Evolutionary conservation across 345 rosid genomes (phyloP).

Genomic region (Citrus unshiu): DNA sequence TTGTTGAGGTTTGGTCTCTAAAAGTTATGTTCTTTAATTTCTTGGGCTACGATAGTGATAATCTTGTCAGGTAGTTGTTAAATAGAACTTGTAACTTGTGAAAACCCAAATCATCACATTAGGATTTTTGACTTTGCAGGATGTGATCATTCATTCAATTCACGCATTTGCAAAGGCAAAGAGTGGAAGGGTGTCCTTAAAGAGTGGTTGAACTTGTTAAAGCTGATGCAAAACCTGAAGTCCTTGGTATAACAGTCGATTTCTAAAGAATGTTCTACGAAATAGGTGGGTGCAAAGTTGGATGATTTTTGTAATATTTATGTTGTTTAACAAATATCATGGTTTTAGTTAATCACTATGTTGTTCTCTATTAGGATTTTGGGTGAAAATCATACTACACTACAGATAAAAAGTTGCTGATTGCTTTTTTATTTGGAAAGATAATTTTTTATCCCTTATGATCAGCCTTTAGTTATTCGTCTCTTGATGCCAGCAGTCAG

Average conservation of each 20-base stretch:
- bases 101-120: neutral
- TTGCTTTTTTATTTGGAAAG: slow-evolving; percentile 74
- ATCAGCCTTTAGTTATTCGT: slow-evolving; percentile 48
- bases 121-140: slow-evolving; percentile 33
- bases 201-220: slow-evolving; percentile 82
- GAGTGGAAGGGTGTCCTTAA: slow-evolving; percentile 71
- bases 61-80: slow-evolving; percentile 49
- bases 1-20: slow-evolving; percentile 63
- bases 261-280: slow-evolving; percentile 64
- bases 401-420: slow-evolving; percentile 69
- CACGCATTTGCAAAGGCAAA: slow-evolving; percentile 55
- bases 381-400: slow-evolving; percentile 76
- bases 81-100: neutral
- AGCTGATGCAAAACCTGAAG: slow-evolving; percentile 58
- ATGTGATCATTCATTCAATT: slow-evolving; percentile 54
- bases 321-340: neutral
- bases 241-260: slow-evolving; percentile 50
- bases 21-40: slow-evolving; percentile 67
- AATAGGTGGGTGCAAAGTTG: slow-evolving; percentile 48
- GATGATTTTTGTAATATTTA: neutral
- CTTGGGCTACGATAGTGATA: slow-evolving; percentile 61
- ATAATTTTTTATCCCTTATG: slow-evolving; percentile 30
- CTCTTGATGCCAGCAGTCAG: slow-evolving; percentile 82
- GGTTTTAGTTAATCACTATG: slow-evolving; percentile 4
- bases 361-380: slow-evolving; percentile 48